Percentiles rank a stretch among this genome's conserved stretches.
phyloP scores from a whole-genome alignment of 2,329 filamentous ascomycete genomes.

The Phaeosphaeria sp. region DNA sequence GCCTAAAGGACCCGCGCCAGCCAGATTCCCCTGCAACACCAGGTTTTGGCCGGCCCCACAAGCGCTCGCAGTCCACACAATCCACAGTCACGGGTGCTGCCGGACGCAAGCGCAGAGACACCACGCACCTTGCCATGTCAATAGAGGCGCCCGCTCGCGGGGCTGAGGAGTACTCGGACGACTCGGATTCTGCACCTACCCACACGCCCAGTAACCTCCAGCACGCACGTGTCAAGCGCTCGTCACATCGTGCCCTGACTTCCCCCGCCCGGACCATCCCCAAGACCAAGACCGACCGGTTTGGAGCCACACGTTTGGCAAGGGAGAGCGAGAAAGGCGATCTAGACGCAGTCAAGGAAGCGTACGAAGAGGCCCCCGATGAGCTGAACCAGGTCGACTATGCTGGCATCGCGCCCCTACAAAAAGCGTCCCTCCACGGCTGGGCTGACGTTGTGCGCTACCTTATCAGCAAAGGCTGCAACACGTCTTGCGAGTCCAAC shows the following conservation, averaged over 20 bases:
- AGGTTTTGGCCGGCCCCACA: slow-evolving; percentile 44
- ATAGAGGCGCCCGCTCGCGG: slow-evolving; percentile 37
- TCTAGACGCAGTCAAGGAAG: slow-evolving; percentile 76
- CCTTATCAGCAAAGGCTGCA: slow-evolving; percentile 82
- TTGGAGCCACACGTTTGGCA: slow-evolving; percentile 89
- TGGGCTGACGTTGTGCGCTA: slow-evolving; percentile 86
- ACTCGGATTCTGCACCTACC: slow-evolving; percentile 44
- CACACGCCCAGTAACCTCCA: slow-evolving; percentile 37
- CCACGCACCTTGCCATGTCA: slow-evolving; percentile 36
- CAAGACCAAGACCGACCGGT: slow-evolving; percentile 87
- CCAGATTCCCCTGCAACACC: slow-evolving; percentile 43
- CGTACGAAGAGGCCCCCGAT: slow-evolving; percentile 79
- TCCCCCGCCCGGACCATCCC: slow-evolving; percentile 65
- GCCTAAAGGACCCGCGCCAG: slow-evolving; percentile 39
- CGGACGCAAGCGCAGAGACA: slow-evolving; percentile 44
- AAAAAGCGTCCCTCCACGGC: slow-evolving; percentile 89
- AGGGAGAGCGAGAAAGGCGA: slow-evolving; percentile 87
- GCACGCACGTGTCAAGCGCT: slow-evolving; percentile 63
- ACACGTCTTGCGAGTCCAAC: slow-evolving; percentile 77
- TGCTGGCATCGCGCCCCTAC: slow-evolving; percentile 93
- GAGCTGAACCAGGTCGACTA: slow-evolving; percentile 91
- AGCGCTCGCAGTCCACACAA: slow-evolving; percentile 48
- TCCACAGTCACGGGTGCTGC: slow-evolving; percentile 36
- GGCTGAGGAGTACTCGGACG: slow-evolving; percentile 46
- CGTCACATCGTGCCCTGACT: slow-evolving; percentile 65